Evolutionary conservation across 2,329 filamentous ascomycete genomes (phyloP), one percentile per base, ranked within the genome.

Genomic region (Diplocarpon mali): DNA sequence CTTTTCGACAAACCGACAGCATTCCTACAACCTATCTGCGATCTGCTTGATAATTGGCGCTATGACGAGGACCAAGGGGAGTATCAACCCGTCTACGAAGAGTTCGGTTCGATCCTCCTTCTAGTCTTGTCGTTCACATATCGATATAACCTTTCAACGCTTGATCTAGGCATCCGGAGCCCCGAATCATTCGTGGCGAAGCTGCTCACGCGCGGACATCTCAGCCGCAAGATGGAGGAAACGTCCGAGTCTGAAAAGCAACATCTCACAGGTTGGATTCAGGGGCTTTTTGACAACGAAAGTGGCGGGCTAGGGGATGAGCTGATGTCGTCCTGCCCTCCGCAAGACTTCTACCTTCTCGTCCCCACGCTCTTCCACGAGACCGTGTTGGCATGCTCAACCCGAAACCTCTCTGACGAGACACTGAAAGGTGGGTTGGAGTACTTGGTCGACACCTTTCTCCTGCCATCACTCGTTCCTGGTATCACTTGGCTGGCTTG

Each of bases 61-160:
- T 86, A 89, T 55, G 85, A 90, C 32, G 84, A 88, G 49, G 85
- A 90, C 53, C 84, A 89, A 63, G 80, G 78, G 42, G 86, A 92
- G 59, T 87, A 87, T 55, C 85, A 90, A 59, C 85, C 85, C 0
- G 78, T 88, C 0, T 92, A 92, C 55, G 86, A 92, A 57, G 86
- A 93, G 55, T 92, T 90, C 53, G 84, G 85, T 0, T 78, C 83
- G 0, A 79, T 89, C 13, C 65, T 92, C 7, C 70, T 92, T 1
- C 68, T 92, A 2, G 71, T 88, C 0, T 64, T 89, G 41, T 82
- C 83, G 0, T 81, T 88, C 51, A 73, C 82, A n/a, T 76, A 86
- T 58, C 79, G 86, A 12, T 90, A 89, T 56, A 74, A 77, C 41
- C 68, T 92, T 9, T 73, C 70, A 0, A 66, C 70, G 5, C 64